phyloP scores from a whole-genome alignment of 1,284 basidiomycete species.

The Marasmius fiardii region DNA sequence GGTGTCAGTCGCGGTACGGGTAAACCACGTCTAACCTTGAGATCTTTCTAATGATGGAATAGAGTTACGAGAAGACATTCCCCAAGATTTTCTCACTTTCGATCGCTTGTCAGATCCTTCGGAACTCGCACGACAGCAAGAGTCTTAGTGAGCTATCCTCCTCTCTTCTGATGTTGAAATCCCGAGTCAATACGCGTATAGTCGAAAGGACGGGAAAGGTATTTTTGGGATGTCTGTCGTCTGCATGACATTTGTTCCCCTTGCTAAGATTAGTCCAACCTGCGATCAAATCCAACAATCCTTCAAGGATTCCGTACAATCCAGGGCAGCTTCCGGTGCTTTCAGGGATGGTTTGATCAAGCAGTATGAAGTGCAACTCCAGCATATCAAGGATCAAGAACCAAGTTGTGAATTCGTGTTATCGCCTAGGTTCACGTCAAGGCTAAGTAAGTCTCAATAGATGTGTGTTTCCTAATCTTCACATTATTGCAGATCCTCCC shows the following conservation, averaged over 20 bases:
- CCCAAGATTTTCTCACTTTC: no score
- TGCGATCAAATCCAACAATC: slow-evolving; percentile 10
- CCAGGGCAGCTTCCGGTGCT: no score
- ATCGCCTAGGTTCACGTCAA: not conserved
- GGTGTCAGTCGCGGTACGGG: slow-evolving; percentile 24
- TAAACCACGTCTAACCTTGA: not conserved
- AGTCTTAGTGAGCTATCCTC: no score
- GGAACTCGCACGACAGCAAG: no score
- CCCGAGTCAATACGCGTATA: no score
- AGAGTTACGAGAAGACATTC: slow-evolving; percentile 10
- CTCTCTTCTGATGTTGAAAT: no score
- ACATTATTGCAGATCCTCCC: slow-evolving; percentile 8
- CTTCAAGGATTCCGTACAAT: slow-evolving; percentile 21
- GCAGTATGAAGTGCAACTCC: slow-evolving; percentile 33
- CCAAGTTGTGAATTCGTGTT: not conserved
- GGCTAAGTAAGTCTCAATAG: not conserved
- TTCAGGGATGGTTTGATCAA: slow-evolving; percentile 27
- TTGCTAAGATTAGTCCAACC: no score
- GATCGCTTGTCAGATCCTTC: no score
- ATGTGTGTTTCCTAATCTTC: not conserved
- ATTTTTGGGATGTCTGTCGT: no score
- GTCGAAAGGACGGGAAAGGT: no score
- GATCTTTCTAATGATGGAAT: not conserved
- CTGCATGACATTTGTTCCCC: no score
- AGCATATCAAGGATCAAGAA: slow-evolving; percentile 19